These are phyloP conservation scores for Lyophyllum semitale DNA, from an alignment of 768 basidiomycete genomes.

Conservation along the genomic window DNA sequence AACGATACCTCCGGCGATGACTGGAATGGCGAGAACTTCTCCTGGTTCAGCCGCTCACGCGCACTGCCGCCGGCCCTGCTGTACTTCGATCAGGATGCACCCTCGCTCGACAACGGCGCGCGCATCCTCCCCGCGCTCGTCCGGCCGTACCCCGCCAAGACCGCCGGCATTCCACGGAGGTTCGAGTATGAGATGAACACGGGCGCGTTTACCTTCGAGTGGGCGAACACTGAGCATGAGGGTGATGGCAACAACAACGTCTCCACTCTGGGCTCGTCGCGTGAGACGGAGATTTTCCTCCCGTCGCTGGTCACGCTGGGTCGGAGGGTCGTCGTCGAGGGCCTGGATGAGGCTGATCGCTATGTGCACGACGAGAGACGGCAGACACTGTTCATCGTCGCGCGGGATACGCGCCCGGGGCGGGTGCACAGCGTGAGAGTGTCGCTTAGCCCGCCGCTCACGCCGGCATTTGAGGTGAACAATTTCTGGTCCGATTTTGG, in stretches of 20 bases:
- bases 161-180: constrained; percentile 76
- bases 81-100: constrained; percentile 58
- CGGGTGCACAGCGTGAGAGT: constrained; percentile 53
- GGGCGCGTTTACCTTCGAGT: constrained; percentile 65
- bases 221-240: constrained; percentile 44
- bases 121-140: constrained; percentile 79
- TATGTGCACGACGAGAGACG: constrained; percentile 61
- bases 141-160: constrained; percentile 90
- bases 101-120: constrained; percentile 81
- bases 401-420: constrained; percentile 42
- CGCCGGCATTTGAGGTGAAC: constrained; percentile 56
- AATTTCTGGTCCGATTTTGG: constrained; percentile 65
- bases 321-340: constrained; percentile 58
- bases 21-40: constrained; percentile 98
- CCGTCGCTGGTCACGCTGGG: constrained; percentile 63
- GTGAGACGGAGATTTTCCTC: constrained; percentile 83
- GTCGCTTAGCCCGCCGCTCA: constrained; percentile 54
- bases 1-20: constrained; percentile 76
- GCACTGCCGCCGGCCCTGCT: constrained; percentile 57
- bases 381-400: constrained; percentile 77
- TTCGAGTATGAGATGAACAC: constrained; percentile 81
- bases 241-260: constrained; percentile 6
- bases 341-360: constrained; percentile 50
- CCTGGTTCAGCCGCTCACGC: constrained; percentile 79
- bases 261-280: constrained; percentile 36